Evolutionary conservation across 2,329 filamentous ascomycete genomes (phyloP), one percentile per base, ranked within the genome.

Genomic region (Albifimbria verrucaria): DNA sequence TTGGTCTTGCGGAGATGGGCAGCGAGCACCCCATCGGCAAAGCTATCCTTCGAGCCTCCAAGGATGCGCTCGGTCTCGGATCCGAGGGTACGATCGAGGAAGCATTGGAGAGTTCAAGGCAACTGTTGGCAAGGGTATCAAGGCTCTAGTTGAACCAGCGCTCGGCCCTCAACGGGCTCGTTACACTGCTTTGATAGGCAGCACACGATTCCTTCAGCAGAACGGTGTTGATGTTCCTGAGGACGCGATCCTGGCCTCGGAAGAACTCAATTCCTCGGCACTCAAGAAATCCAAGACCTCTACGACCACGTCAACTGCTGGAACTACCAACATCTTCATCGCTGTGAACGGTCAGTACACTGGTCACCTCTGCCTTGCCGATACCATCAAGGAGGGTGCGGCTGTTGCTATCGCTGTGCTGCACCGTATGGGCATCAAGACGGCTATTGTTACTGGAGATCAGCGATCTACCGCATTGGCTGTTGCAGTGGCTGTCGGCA

Each of bases 1-100:
- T 99, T 52, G 94, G 92, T 44, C 85, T 97, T n/a, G 88, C 93
- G 1, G 94, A 99, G 74, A 92, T 92, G 82, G 89, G 90, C 59
- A 96, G 91, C 65, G 94, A 99, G 71, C 94, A 99, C 66, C 94
- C 94, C 1, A 89, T 97, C 52, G 94, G 92, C n/a, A 90, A 86
- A 63, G 93, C 94, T 15, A 89, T 97, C 49, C 77, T 96, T 6
- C 72, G 74, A 1, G 85, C 86, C 24, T 92, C 93, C 3, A 92
- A 90, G 61, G 76, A 82, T 2, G 84, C 93, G 66, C 83, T 97
- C 9, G 85, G 85, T 4, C 70, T 96, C 39, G 85, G 83, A 17
- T 69, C 78, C 2, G 91, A 95, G 53, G 87, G 82, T 7, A 82
- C 85, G 18, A 80, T 97, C 26, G 89, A 95, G 55, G 94, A 47